Percentiles rank a stretch among this genome's conserved stretches.
phyloP scores from a whole-genome alignment of 2,329 filamentous ascomycete species.

The Penicillium hesseltinei region DNA sequence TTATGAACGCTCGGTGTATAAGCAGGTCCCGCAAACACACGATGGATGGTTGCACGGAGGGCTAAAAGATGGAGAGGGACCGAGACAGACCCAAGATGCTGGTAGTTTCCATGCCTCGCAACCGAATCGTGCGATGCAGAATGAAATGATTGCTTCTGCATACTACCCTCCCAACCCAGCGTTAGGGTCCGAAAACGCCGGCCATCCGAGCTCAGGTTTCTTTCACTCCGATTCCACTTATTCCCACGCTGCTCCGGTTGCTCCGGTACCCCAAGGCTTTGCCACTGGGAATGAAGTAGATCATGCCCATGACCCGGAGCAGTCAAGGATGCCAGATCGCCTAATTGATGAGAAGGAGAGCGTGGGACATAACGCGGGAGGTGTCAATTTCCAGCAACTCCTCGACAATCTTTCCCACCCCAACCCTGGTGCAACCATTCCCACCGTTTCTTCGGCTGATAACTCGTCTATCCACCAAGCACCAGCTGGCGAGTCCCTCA shows the following conservation, averaged over 20 bases:
- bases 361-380: slow-evolving; percentile 27
- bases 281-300: slow-evolving; percentile 34
- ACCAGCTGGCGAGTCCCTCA: slow-evolving; percentile 31
- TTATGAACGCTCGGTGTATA: slow-evolving; percentile 48
- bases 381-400: slow-evolving; percentile 49
- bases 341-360: slow-evolving; percentile 26
- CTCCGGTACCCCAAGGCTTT: slow-evolving; percentile 23
- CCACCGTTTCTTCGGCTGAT: slow-evolving; percentile 26
- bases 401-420: slow-evolving; percentile 49
- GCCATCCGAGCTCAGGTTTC: slow-evolving; percentile 5
- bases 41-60: slow-evolving; percentile 19
- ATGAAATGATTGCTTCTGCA: slow-evolving; percentile 30
- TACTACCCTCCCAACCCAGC: slow-evolving; percentile 27
- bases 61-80: slow-evolving; percentile 11
- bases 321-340: slow-evolving; percentile 21
- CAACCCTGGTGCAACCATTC: slow-evolving; percentile 25
- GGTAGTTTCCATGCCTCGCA: slow-evolving; percentile 35
- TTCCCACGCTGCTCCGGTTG: slow-evolving; percentile 27
- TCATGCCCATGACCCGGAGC: slow-evolving; percentile 21
- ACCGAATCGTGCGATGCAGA: slow-evolving; percentile 20
- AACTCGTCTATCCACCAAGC: slow-evolving; percentile 32
- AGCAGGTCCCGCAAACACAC: slow-evolving; percentile 13
- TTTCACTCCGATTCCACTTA: slow-evolving; percentile 23
- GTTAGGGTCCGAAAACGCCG: slow-evolving; percentile 6
- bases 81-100: slow-evolving; percentile 25